Conservation (phyloP, 495 filamentous ascomycete genomes). For the Lasiosphaeria miniovina region DNA sequence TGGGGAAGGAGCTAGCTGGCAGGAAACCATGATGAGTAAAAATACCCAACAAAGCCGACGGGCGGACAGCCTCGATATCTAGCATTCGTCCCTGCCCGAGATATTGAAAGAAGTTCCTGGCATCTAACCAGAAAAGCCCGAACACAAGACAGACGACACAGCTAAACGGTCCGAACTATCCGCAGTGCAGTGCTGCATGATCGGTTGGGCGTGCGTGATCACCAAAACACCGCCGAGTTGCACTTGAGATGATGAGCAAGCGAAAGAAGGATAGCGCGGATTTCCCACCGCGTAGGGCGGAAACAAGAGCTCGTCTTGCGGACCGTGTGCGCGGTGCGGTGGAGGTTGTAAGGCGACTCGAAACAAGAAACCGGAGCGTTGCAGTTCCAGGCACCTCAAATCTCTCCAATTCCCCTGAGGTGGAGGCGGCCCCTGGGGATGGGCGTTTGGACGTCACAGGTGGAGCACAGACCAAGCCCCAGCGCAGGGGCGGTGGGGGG, state of each 20-base stretch:
- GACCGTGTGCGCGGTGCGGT: background rate
- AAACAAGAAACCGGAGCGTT: slow-evolving; percentile 10
- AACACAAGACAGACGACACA: no score
- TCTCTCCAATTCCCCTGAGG: background rate
- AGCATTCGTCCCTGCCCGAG: no score
- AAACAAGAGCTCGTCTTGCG: background rate
- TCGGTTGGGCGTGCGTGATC: background rate
- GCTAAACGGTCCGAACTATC: background rate
- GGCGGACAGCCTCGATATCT: no score
- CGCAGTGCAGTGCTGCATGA: background rate
- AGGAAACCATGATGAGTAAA: no score
- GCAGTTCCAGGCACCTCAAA: slow-evolving; percentile 9
- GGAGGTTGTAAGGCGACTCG: background rate
- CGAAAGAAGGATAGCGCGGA: background rate
- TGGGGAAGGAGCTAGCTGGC: no score
- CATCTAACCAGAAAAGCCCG: no score
- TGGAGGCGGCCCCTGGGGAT: background rate
- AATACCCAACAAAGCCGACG: no score
- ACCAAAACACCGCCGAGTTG: background rate
- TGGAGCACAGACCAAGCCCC: background rate
- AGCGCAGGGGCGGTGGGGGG: no score
- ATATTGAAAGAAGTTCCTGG: no score
- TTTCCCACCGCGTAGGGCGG: background rate
- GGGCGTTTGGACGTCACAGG: background rate
- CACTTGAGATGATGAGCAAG: background rate